Evolutionary conservation across 148 eudicot species (phyloP), one percentile per base, ranked within the genome.

Genomic region (Polygonum maritimum): DNA sequence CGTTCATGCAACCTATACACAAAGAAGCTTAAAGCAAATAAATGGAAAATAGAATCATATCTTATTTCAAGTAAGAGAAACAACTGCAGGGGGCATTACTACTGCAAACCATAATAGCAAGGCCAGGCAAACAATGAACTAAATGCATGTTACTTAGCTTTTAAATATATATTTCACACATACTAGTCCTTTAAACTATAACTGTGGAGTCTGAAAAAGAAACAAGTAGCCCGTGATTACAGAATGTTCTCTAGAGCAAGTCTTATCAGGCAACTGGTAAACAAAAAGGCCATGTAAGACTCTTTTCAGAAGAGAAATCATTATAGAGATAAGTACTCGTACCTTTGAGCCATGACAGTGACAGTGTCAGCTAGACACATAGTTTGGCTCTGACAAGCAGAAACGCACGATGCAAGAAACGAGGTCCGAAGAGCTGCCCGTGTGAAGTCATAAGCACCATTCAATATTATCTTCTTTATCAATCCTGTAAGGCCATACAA

Each of bases 401-500:
- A 95, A 52, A 95, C 98, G 82, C 97, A 95, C 5, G 98, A 95
- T 54, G 98, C 98, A 55, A 95, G 92, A 84, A 95, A 95, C 12
- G 98, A 90, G 77, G 98, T 95, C 82, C 98, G 85, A 60, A 95
- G 96, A 74, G 97, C 97, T 63, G 98, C 97, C 84, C 98, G 84
- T 13, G 97, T 92, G 82, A 95, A 95, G 81, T 95, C 98, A 87
- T 80, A 88, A 39, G 98, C 98, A 21, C 98, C 98, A 79, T 82
- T 86, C 45, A 82, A 84, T 57, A 90, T 84, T 54, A 88, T 84
- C 84, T 86, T 92, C 83, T 85, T 92, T 75, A 95, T 86, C 70
- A 95, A 71, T 76, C 90, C 87, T 13, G 91, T 88, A 55, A 90
- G 84, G 45, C 94, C 97, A 76, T 75, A 60, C 45, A 92, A 78